These are phyloP conservation scores for Gossypium mustelinum DNA, from an alignment of 345 rosid genomes.

Conservation along the genomic window DNA sequence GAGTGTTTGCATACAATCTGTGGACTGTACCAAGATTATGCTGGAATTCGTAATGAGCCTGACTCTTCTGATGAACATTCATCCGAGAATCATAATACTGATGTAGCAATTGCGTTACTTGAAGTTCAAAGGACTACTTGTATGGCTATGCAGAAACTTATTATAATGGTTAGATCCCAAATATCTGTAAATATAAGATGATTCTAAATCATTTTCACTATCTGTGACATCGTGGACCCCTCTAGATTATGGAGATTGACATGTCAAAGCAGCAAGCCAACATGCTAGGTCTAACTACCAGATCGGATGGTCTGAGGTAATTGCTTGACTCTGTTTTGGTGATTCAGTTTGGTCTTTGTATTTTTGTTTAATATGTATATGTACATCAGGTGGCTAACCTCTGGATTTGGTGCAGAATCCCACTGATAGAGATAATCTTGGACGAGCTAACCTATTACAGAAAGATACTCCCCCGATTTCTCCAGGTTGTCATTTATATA, in stretches of 20 bases:
- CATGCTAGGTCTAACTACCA: constrained; percentile 43
- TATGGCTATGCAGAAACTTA: constrained; percentile 53
- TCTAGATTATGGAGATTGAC: constrained; percentile 83
- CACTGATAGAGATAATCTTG: constrained; percentile 43
- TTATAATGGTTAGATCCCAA: constrained; percentile 43
- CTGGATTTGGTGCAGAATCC: constrained; percentile 11
- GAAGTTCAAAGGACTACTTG: constrained; percentile 47
- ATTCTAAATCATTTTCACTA: neutral
- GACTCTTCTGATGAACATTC: constrained; percentile 22
- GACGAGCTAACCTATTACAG: constrained; percentile 64
- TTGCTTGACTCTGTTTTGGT: constrained; percentile 10
- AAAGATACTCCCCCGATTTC: constrained; percentile 49
- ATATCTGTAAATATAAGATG: neutral
- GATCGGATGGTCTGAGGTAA: constrained; percentile 84
- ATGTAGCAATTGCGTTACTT: constrained; percentile 36
- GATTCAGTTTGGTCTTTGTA: constrained; percentile 7
- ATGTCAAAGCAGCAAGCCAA: constrained; percentile 63
- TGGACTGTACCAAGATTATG: constrained; percentile 33
- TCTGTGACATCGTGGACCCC: constrained; percentile 15
- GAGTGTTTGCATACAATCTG: constrained; percentile 57
- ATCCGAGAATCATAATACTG: constrained; percentile 24
- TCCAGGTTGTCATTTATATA: constrained; percentile 43
- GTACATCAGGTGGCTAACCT: neutral
- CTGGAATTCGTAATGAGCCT: constrained; percentile 14
- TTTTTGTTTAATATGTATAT: constrained; percentile 14